Evolutionary conservation across 495 filamentous ascomycete genomes (phyloP), one percentile per base, ranked within the genome.

Genomic region (Massariosphaeria phaeospora): DNA sequence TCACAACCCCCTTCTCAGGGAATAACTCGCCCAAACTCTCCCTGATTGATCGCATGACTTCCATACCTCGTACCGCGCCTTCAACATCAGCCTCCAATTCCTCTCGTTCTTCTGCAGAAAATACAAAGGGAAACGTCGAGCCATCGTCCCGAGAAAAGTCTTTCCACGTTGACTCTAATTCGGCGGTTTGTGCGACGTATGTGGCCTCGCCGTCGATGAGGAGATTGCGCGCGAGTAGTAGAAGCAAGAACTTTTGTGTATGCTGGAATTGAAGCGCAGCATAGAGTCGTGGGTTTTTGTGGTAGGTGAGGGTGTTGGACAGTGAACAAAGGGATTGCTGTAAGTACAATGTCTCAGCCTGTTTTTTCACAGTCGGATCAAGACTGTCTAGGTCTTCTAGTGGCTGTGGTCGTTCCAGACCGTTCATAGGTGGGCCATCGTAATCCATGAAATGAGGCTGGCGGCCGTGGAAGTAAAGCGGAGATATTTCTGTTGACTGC

Each of bases 401-500:
- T 55, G 17, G 30, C 42, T 55, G 29, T 27, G 52, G 52, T 23
- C 52, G 41, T 34, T 55, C 43, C 27, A 55, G 23, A 40, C 42
- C 42, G 26, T 1, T 44, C 24, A 53, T 27, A 31, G 39, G 25
- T 42, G 57, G 57, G 17, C 57, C 50, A 21, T 59, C 55, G 20
- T 20, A 60, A 3, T 53, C 57, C 26, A 60, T 0, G 21, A 60
- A 23, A 18, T 31, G 11, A 44, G 50, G 57, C 7, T 54, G 57
- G 50, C 57, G 57, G 0, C 42, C 57, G 6, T 60, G 57, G 43
- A 60, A 39, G 27, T 34, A 60, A 27, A 60, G 57, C 12, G 57
- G 57, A 25, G 57, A 60, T 24, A 60, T 11, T 17, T 54, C 30
- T 31, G 30, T 39, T 12, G 57, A 31, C 38, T 60, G 57, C 50